Percentiles rank a stretch among this genome's conserved stretches.
phyloP scores from a whole-genome alignment of 306 rosid genomes.

The Cucurbita moschata region DNA sequence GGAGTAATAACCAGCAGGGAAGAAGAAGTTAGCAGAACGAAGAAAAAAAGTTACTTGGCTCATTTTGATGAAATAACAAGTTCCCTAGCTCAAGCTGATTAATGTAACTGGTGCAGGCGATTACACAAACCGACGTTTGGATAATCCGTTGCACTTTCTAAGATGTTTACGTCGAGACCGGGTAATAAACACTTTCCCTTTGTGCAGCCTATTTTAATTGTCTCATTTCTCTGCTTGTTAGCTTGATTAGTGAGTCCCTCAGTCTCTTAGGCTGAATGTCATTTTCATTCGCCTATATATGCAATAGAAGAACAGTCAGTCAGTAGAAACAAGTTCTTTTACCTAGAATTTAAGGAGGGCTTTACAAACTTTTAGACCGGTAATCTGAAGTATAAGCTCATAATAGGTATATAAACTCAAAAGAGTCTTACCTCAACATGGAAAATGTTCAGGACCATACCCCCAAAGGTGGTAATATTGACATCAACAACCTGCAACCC shows the following conservation, averaged over 20 bases:
- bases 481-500: constrained; percentile 48
- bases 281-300: constrained; percentile 28
- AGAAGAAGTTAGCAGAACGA: not conserved
- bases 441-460: constrained; percentile 29
- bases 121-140: not conserved
- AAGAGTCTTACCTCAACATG: constrained; percentile 47
- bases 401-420: not conserved
- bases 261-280: constrained; percentile 35
- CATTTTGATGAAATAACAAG: not conserved
- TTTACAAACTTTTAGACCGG: not conserved
- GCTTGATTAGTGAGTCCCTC: constrained; percentile 28
- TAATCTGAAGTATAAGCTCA: not conserved
- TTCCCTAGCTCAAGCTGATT: not conserved
- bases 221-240: constrained; percentile 5
- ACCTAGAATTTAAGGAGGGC: too few species aligned
- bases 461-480: constrained; percentile 39
- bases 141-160: not conserved
- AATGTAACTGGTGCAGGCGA: not conserved
- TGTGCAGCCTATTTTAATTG: not conserved
- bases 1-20: not conserved
- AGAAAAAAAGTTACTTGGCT: not conserved
- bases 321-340: not conserved
- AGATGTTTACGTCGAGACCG: not conserved
- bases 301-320: not conserved
- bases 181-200: constrained; percentile 6